phyloP scores from a whole-genome alignment of 495 filamentous ascomycete species.

The Hyphodiscus hymeniophilus region DNA sequence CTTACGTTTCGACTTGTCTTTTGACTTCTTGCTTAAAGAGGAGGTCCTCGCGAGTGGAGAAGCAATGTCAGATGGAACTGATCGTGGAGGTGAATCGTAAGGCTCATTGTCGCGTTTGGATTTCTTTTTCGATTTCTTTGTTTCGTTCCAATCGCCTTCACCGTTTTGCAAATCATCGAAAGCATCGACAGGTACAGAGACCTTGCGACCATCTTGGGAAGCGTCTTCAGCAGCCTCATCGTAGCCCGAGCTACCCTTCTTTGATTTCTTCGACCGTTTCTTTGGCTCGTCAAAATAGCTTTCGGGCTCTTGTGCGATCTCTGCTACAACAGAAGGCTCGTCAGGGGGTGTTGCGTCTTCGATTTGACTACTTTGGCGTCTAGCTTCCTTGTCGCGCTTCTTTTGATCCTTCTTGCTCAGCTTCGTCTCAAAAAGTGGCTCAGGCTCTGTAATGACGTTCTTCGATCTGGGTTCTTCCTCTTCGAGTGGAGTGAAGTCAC shows the following conservation, averaged over 20 bases:
- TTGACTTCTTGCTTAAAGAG: conserved; percentile 26
- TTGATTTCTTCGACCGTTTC: conserved; percentile 22
- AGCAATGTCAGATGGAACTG: conserved; percentile 10
- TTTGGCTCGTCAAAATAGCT: conserved; percentile 18
- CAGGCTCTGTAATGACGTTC: conserved; percentile 28
- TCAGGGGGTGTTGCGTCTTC: conserved; percentile 13
- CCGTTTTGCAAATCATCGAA: conserved; percentile 23
- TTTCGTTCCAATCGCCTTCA: conserved; percentile 20
- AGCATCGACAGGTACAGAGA: conserved; percentile 24
- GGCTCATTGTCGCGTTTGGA: conserved; percentile 24
- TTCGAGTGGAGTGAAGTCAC: conserved; percentile 13
- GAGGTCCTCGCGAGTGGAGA: conserved; percentile 20
- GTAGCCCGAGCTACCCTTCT: conserved; percentile 16
- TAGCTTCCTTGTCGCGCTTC: conserved; percentile 27
- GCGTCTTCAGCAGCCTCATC: conserved; percentile 13
- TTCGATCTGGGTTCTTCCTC: not conserved
- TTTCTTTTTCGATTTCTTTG: conserved; percentile 23
- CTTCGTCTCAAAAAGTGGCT: conserved; percentile 27
- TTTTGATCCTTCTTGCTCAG: conserved; percentile 31
- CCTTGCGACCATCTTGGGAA: conserved; percentile 6
- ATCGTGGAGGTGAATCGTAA: conserved; percentile 22
- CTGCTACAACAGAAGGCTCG: conserved; percentile 7
- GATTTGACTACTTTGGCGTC: conserved; percentile 15
- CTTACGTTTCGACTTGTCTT: conserved; percentile 19
- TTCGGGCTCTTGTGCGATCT: conserved; percentile 20